Percentiles rank a stretch among this genome's conserved stretches.
phyloP scores from a whole-genome alignment of 2,329 filamentous ascomycete genomes.

The Sporothrix sp. region DNA sequence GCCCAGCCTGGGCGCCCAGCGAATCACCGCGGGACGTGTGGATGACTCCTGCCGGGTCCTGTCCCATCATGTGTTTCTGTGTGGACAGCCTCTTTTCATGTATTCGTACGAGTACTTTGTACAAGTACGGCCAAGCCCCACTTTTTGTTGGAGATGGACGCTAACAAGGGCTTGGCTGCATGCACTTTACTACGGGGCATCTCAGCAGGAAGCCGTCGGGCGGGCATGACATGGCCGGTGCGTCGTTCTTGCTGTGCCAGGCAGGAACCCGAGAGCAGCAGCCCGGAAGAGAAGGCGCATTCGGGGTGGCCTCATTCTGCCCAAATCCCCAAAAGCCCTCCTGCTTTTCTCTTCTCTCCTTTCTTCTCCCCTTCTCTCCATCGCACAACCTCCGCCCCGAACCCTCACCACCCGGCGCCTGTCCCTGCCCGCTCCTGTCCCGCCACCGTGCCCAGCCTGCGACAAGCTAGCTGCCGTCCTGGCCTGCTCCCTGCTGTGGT shows the following conservation, averaged over 20 bases:
- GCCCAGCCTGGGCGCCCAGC: neutral
- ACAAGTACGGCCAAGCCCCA: neutral
- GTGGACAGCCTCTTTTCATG: slow-evolving; percentile 2
- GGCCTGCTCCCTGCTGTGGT: too few species aligned
- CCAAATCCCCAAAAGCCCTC: neutral
- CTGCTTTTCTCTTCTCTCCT: neutral
- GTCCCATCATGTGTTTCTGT: neutral
- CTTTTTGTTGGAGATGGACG: slow-evolving; percentile 6
- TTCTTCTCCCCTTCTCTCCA: neutral
- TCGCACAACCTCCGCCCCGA: too few species aligned
- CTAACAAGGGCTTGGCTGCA: too few species aligned
- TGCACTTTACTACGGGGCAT: neutral
- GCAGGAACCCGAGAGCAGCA: neutral
- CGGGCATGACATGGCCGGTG: too few species aligned
- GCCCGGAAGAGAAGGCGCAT: neutral
- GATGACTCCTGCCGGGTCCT: neutral
- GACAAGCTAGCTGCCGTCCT: too few species aligned
- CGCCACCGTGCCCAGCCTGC: too few species aligned
- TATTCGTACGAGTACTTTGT: too few species aligned
- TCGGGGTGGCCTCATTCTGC: slow-evolving; percentile 1
- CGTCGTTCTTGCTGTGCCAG: too few species aligned
- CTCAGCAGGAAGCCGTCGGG: too few species aligned
- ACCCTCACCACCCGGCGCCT: too few species aligned
- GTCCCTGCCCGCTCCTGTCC: too few species aligned
- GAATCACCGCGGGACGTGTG: neutral